phyloP scores from a whole-genome alignment of 352 stramenopile genomes.

The Peronosclerospora sorghi region DNA sequence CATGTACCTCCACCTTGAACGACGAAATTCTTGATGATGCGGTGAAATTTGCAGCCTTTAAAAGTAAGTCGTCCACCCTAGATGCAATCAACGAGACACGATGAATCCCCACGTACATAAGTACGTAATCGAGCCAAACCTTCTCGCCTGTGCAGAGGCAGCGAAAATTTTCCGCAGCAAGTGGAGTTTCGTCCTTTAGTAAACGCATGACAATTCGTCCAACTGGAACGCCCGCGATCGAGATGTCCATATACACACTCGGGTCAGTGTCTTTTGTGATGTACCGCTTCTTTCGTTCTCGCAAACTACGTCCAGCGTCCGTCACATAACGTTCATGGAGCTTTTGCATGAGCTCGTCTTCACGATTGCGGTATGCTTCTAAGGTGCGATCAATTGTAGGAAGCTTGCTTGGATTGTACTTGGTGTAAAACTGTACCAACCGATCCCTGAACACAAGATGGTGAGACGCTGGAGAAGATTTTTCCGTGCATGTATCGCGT shows the following conservation, averaged over 20 bases:
- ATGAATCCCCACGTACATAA: too few relatives aligned
- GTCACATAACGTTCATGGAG: conserved; percentile 52
- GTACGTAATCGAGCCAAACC: conserved; percentile 15
- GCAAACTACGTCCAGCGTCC: conserved; percentile 17
- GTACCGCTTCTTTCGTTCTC: conserved; percentile 33
- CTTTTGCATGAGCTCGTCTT: conserved; percentile 62
- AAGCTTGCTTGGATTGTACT: conserved; percentile 55
- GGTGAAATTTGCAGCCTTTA: conserved; percentile 84
- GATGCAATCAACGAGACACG: neutral
- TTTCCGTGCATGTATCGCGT: neutral
- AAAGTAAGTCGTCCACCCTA: conserved; percentile 50
- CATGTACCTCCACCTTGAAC: conserved; percentile 65
- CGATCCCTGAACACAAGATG: conserved; percentile 22
- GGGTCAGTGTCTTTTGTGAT: conserved; percentile 55
- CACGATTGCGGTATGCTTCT: conserved; percentile 38
- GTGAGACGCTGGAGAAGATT: neutral
- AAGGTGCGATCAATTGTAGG: conserved; percentile 42
- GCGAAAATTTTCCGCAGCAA: conserved; percentile 94
- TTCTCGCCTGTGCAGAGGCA: conserved; percentile 71
- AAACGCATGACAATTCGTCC: conserved; percentile 92
- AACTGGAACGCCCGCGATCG: conserved; percentile 59
- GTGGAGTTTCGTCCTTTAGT: conserved; percentile 87
- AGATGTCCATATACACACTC: conserved; percentile 94
- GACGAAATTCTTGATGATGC: conserved; percentile 90
- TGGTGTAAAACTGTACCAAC: conserved; percentile 51